Evolutionary conservation across 2,329 filamentous ascomycete genomes (phyloP), one percentile per base, ranked within the genome.

Genomic region (Erysiphe pulchra): DNA sequence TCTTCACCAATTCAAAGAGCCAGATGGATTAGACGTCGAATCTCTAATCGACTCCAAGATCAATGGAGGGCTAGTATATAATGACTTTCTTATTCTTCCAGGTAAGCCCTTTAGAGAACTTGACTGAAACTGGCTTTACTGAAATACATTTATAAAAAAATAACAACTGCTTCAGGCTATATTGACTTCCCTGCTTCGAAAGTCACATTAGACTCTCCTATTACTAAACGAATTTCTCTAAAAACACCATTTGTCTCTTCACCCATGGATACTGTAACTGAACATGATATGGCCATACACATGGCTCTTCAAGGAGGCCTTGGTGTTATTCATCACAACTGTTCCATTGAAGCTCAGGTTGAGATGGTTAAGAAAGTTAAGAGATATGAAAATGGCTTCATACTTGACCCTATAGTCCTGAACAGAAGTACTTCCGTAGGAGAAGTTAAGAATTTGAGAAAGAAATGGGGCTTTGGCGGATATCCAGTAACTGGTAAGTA

Each of bases 321-420:
- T 16, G 83, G 90, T 66, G 85, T 98, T 55, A 92, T 98, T 55
- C 90, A 98, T 70, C 90, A 98, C 74, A 98, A 98, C 70, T 98
- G 90, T 73, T 90, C 86, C n/a, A 74, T 86, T 30, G 84, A 95
- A 28, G 82, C 83, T 47, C 90, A 98, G 69, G 90, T 90, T 53
- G 86, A 93, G 68, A 98, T 98, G 90, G 83, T 98, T 54, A 76
- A 84, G 63, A 95, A 94, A 70, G 90, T 98, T 56, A 98, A 98
- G 79, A 75, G 90, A 59, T 98, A 85, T 64, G 90, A 98, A 69
- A 98, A 98, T 67, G 90, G 90, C 55, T 98, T 98, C 70, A 98
- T 98, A 60, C 70, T 84, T 42, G 92, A 98, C 59, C 90, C 90
- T 39, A 76, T 98, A 47, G 86, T 95, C 59, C 83, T 98, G 56